Base-by-base conservation (phyloP, 495 filamentous ascomycete species). In the Xylona heveae region DNA sequence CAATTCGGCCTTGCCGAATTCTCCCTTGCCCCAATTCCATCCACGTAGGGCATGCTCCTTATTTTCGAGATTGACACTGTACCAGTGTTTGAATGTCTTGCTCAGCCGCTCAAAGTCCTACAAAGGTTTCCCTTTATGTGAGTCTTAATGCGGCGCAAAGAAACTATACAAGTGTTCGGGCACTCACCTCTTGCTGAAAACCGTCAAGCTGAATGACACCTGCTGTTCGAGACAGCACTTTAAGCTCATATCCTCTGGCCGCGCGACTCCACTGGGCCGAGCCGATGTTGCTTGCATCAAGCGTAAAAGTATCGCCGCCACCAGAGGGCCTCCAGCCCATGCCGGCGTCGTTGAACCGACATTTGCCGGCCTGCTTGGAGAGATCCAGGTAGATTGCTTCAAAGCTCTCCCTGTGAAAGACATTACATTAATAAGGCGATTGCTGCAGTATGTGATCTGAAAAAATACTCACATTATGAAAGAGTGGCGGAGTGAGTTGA, bases 11-110 rank as follows among this genome's bases (percentile, higher is more conserved):
- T 95, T 93, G 38, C 76, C 74, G 47, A 99, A 94, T 47, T 99
- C 90, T 35, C 76, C 79, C 53, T 95, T 99, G 38, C 90, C 90
- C 90, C 90, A 99, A 49, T 95, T 99, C 90, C 90, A 99, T 23
- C 90, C 90, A 39, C 88, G 77, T 27, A 99, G 61, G 4, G 85
- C 79, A 50, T 95, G 88, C 50, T 95, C 90, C 50, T 78, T 76
- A 44, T 69, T 74, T 42, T 94, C 84, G 31, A 99, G 59, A 47
- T 75, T 90, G 46, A 84, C 68, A 47, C 79, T 83, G 54, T 95
- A 99, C 76, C 83, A 95, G 41, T 77, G 70, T 53, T 91, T 94
- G 62, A 99, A 88, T 38, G 80, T 65, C 46, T 92, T 92, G 53
- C 59, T 66, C 24, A 94, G 49, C 29, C 90, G 75, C 30, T 95